Conservation (phyloP, 2,329 filamentous ascomycete species). For the Pseudogymnoascus sp. region DNA sequence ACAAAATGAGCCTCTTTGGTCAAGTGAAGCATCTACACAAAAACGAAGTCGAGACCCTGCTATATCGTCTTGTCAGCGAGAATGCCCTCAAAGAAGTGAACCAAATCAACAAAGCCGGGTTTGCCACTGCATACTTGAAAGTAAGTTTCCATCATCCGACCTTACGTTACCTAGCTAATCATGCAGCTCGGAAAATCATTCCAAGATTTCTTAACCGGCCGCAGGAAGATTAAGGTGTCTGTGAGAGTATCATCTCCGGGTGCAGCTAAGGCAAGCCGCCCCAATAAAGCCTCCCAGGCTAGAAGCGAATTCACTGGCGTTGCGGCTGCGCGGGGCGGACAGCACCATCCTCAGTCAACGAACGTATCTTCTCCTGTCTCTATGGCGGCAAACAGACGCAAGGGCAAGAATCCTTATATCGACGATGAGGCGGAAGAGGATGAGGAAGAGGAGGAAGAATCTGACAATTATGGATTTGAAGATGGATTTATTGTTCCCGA, state of each 20-base stretch:
- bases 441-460: slow-evolving; percentile 19
- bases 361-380: slow-evolving; percentile 58
- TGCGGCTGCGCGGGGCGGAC: slow-evolving; percentile 23
- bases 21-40: slow-evolving; percentile 61
- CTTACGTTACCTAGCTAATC: slow-evolving; percentile 28
- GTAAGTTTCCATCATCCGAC: slow-evolving; percentile 35
- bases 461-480: slow-evolving; percentile 17
- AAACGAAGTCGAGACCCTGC: slow-evolving; percentile 74
- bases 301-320: slow-evolving; percentile 23
- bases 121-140: slow-evolving; percentile 65
- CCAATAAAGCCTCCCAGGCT: slow-evolving; percentile 29
- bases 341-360: slow-evolving; percentile 50
- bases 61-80: slow-evolving; percentile 65
- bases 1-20: slow-evolving; percentile 47
- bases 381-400: slow-evolving; percentile 30
- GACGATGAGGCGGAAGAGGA: slow-evolving; percentile 32
- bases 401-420: slow-evolving; percentile 19
- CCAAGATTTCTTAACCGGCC: slow-evolving; percentile 21
- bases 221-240: slow-evolving; percentile 22
- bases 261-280: slow-evolving; percentile 27
- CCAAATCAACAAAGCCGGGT: slow-evolving; percentile 52
- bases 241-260: slow-evolving; percentile 19
- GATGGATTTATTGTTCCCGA: slow-evolving; percentile 42
- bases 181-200: slow-evolving; percentile 24
- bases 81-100: slow-evolving; percentile 66